Evolutionary conservation across 768 basidiomycete species (phyloP).

Genomic region (Mycena capillaripes): DNA sequence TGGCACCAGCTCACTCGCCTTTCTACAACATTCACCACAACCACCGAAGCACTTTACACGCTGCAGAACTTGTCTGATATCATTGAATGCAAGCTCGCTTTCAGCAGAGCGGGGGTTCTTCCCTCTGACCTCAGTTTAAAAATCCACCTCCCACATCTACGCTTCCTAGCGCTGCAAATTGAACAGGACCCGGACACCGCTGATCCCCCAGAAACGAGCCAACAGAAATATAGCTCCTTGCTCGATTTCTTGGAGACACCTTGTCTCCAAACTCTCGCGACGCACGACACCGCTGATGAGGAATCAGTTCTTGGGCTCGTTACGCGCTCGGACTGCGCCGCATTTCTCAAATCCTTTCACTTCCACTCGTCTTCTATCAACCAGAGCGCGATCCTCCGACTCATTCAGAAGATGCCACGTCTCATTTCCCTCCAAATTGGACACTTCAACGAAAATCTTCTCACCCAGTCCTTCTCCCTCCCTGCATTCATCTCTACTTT

Average conservation of each 20-base stretch:
- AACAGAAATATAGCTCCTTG: background rate
- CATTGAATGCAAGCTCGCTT: constrained; percentile 11
- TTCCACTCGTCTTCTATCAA: background rate
- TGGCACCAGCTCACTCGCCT: constrained; percentile 27
- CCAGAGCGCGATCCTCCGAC: background rate
- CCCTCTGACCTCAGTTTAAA: background rate
- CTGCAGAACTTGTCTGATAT: background rate
- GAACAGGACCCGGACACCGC: background rate
- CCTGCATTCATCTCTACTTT: background rate
- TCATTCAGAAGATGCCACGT: background rate
- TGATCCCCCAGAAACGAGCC: too few relatives aligned
- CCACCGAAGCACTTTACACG: background rate
- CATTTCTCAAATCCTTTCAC: background rate
- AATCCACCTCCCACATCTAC: constrained; percentile 6
- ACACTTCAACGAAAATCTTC: background rate
- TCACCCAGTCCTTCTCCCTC: background rate
- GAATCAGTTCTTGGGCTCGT: constrained; percentile 1
- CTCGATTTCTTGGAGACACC: constrained; percentile 12
- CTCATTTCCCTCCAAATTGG: background rate
- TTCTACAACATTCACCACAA: background rate
- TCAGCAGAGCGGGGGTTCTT: background rate
- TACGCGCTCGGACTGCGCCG: constrained; percentile 17
- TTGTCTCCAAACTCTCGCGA: background rate
- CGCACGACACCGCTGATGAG: background rate
- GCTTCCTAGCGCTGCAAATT: background rate